These are phyloP conservation scores for Galeopsis tetrahit DNA, from an alignment of 257 asterid species.

Conservation along the genomic window DNA sequence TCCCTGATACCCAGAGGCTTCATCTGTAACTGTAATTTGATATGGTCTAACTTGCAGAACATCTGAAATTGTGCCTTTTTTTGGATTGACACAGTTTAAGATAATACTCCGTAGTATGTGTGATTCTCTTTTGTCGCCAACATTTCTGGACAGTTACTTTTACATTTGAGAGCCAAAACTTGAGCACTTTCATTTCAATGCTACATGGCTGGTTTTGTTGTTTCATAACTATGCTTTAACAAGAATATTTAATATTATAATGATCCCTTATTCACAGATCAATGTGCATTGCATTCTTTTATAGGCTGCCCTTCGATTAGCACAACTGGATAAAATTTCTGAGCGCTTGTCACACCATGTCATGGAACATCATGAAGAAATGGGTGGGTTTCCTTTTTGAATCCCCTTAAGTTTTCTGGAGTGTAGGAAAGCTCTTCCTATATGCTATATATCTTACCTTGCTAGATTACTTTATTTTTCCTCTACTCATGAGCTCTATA, in stretches of 20 bases:
- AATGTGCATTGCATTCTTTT: slow-evolving; percentile 50
- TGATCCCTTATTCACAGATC: slow-evolving; percentile 34
- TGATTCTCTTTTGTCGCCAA: slow-evolving; percentile 16
- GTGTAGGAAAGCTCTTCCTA: background rate
- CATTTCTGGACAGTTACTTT: slow-evolving; percentile 16
- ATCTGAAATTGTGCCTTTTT: background rate
- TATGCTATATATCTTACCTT: slow-evolving; percentile 22
- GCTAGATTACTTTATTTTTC: slow-evolving; percentile 26
- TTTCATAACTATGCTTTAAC: slow-evolving; percentile 20
- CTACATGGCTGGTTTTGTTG: slow-evolving; percentile 2
- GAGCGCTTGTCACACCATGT: slow-evolving; percentile 94
- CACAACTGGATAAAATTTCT: slow-evolving; percentile 85
- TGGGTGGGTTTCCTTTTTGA: slow-evolving; percentile 72
- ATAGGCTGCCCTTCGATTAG: slow-evolving; percentile 89
- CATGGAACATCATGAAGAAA: slow-evolving; percentile 97
- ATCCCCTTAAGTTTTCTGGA: slow-evolving; percentile 29
- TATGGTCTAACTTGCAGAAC: background rate
- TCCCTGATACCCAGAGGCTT: slow-evolving; percentile 5
- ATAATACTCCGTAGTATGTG: slow-evolving; percentile 1
- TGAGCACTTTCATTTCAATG: slow-evolving; percentile 10
- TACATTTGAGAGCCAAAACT: slow-evolving; percentile 20
- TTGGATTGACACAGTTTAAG: slow-evolving; percentile 16
- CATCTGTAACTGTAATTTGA: slow-evolving; percentile 13
- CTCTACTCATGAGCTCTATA: background rate
- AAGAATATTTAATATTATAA: slow-evolving; percentile 36